Evolutionary conservation across 768 basidiomycete species (phyloP).

Genomic region (Leucocoprinus sp.): DNA sequence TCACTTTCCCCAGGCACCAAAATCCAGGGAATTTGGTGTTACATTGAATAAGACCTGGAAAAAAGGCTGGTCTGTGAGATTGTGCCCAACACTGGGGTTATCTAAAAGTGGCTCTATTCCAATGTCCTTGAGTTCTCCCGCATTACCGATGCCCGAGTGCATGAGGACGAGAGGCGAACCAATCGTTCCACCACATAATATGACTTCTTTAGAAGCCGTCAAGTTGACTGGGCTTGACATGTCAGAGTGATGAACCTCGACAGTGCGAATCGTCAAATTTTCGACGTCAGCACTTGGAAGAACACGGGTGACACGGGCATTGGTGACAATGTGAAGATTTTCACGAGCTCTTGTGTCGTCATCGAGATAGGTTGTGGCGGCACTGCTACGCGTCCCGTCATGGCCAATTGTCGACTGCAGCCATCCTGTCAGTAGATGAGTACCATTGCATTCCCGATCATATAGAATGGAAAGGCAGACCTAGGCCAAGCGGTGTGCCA

Average conservation of each 20-base stretch:
- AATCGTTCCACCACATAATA: conserved; percentile 2
- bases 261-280: conserved; percentile 6
- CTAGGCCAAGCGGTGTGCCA: conserved; percentile 10
- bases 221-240: not conserved
- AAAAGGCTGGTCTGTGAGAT: conserved; percentile 1
- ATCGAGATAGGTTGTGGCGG: conserved; percentile 4
- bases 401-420: conserved; percentile 9
- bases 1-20: conserved; percentile 6
- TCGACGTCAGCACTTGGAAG: not conserved
- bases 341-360: conserved; percentile 14
- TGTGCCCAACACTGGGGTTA: conserved; percentile 3
- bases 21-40: not conserved
- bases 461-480: not conserved
- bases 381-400: not conserved
- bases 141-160: conserved; percentile 7
- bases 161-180: conserved; percentile 6
- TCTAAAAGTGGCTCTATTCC: not conserved
- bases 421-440: conserved; percentile 1
- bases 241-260: conserved; percentile 5
- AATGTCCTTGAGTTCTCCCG: not conserved
- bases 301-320: conserved; percentile 15
- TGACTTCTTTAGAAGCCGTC: conserved; percentile 6
- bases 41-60: not conserved
- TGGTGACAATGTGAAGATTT: conserved; percentile 21
- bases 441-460: not conserved